phyloP scores from a whole-genome alignment of 1,284 basidiomycete species.

The Somion occarium region DNA sequence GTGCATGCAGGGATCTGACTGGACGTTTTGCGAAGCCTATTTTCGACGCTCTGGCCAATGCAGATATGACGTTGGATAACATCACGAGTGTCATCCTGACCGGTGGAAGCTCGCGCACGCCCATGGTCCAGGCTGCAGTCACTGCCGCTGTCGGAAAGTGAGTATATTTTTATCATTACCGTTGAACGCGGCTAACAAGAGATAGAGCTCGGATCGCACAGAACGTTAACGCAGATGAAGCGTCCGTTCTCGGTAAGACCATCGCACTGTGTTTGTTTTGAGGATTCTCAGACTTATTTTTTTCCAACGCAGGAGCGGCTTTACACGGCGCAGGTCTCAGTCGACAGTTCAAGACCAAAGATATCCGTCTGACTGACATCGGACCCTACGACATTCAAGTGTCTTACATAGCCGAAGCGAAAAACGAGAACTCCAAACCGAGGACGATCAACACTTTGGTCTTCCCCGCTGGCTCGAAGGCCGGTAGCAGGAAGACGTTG shows the following conservation, averaged over 20 bases:
- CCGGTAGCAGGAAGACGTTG: constrained; percentile 78
- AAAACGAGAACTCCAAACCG: constrained; percentile 43
- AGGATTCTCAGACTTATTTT: constrained; percentile 1
- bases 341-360: constrained; percentile 94
- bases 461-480: constrained; percentile 72
- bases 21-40: constrained; percentile 71
- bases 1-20: constrained; percentile 58
- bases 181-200: constrained; percentile 10
- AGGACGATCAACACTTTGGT: constrained; percentile 69
- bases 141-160: constrained; percentile 74
- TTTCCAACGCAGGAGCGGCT: constrained; percentile 62
- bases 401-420: constrained; percentile 64
- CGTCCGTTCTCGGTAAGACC: constrained; percentile 76
- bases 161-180: constrained; percentile 21
- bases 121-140: constrained; percentile 86
- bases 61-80: constrained; percentile 67
- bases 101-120: constrained; percentile 87
- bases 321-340: constrained; percentile 89
- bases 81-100: constrained; percentile 89
- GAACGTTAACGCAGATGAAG: constrained; percentile 98
- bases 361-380: constrained; percentile 82
- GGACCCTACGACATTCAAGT: constrained; percentile 69
- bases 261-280: constrained; percentile 1
- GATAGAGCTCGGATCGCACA: constrained; percentile 75
- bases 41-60: constrained; percentile 65